Percentiles rank a stretch among this genome's conserved stretches.
phyloP scores from a whole-genome alignment of 306 rosid genomes.

The Prunus campanulata region DNA sequence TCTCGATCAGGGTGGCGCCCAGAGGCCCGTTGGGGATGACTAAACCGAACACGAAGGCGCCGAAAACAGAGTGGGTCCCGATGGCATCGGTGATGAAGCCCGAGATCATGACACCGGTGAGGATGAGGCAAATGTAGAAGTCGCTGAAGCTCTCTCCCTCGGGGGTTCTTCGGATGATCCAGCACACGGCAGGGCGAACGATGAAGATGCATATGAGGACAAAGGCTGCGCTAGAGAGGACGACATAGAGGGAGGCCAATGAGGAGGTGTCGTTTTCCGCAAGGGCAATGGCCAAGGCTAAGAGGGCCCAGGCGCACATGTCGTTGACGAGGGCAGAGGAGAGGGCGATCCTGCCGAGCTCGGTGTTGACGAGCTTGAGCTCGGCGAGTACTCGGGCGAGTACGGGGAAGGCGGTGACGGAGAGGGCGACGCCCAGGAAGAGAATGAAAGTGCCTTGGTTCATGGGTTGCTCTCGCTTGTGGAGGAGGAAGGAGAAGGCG shows the following conservation, averaged over 20 bases:
- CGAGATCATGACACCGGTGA: slow-evolving; percentile 83
- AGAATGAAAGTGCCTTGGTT: slow-evolving; percentile 34
- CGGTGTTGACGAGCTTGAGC: slow-evolving; percentile 76
- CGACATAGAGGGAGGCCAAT: slow-evolving; percentile 73
- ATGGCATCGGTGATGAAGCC: slow-evolving; percentile 92
- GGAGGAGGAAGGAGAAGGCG: slow-evolving; percentile 30
- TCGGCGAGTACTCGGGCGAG: slow-evolving; percentile 73
- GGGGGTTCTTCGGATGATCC: slow-evolving; percentile 68
- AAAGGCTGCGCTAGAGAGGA: slow-evolving; percentile 60
- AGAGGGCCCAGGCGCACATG: slow-evolving; percentile 79
- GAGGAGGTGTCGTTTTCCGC: slow-evolving; percentile 47
- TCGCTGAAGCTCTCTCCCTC: slow-evolving; percentile 84
- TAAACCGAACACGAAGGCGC: slow-evolving; percentile 87
- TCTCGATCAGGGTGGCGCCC: slow-evolving; percentile 77
- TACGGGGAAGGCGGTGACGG: slow-evolving; percentile 79
- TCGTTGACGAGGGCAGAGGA: slow-evolving; percentile 73
- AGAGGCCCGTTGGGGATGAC: slow-evolving; percentile 89
- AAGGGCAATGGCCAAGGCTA: slow-evolving; percentile 80
- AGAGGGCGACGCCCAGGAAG: slow-evolving; percentile 69
- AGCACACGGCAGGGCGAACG: slow-evolving; percentile 58
- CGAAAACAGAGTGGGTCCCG: slow-evolving; percentile 90
- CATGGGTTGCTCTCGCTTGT: neutral
- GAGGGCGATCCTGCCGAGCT: slow-evolving; percentile 66
- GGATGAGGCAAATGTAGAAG: slow-evolving; percentile 63
- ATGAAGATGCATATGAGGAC: slow-evolving; percentile 47